Evolutionary conservation across 352 stramenopile species (phyloP).

Genomic region (Phytophthora pseudosyringae): DNA sequence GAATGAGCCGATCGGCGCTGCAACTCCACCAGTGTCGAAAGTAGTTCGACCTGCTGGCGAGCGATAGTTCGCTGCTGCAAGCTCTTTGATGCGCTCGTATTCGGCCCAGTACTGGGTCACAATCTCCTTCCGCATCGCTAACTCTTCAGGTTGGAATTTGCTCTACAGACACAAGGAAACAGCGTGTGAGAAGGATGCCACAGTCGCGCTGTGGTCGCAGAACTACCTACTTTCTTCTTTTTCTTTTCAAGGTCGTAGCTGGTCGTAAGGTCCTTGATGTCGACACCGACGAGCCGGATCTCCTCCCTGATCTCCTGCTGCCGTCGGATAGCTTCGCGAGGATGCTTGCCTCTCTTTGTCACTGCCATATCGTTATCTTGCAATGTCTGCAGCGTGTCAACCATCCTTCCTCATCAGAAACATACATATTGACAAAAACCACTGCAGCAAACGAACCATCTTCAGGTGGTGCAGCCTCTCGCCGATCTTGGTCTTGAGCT

Average conservation of each 20-base stretch:
- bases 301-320: constrained; percentile 87
- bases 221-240: constrained; percentile 77
- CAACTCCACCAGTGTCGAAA: constrained; percentile 55
- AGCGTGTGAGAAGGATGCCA: not conserved
- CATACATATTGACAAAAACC: not conserved
- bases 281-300: constrained; percentile 70
- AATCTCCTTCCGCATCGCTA: constrained; percentile 82
- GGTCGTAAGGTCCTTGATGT: constrained; percentile 75
- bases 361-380: constrained; percentile 70
- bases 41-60: constrained; percentile 48
- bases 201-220: not conserved
- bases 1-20: constrained; percentile 60
- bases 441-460: constrained; percentile 44
- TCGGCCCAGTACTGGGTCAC: constrained; percentile 83
- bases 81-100: constrained; percentile 80
- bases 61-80: constrained; percentile 65
- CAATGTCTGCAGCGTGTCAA: constrained; percentile 50
- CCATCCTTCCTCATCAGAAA: not conserved
- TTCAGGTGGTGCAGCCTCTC: constrained; percentile 83
- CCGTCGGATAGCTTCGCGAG: constrained; percentile 76
- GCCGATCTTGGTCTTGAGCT: constrained; percentile 81
- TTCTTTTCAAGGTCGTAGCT: constrained; percentile 79
- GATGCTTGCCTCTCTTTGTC: constrained; percentile 74
- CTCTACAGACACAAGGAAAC: constrained; percentile 41
- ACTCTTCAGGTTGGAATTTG: constrained; percentile 78